Evolutionary conservation across 306 rosid genomes (phyloP).

Genomic region (Castanopsis chinensis): DNA sequence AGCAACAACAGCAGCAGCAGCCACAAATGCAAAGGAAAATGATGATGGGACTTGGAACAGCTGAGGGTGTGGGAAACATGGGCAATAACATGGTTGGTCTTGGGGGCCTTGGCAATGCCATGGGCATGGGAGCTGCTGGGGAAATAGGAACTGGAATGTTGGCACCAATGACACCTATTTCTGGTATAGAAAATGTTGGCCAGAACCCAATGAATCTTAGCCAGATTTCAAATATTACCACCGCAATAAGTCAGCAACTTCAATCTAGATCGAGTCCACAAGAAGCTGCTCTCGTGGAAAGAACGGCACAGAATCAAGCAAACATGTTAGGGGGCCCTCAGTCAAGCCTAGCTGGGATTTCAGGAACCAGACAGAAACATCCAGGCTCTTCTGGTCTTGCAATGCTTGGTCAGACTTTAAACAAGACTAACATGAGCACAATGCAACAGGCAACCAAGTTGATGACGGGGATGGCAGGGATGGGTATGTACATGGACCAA

Average conservation of each 20-base stretch:
- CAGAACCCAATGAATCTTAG: slow-evolving; percentile 67
- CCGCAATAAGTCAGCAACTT: slow-evolving; percentile 53
- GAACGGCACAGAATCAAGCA: slow-evolving; percentile 38
- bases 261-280: slow-evolving; percentile 40
- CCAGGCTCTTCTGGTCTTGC: slow-evolving; percentile 60
- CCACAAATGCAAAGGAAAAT: slow-evolving; percentile 82
- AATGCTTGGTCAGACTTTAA: slow-evolving; percentile 63
- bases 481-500: slow-evolving; percentile 64
- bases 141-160: slow-evolving; percentile 84
- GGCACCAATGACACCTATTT: slow-evolving; percentile 69
- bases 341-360: slow-evolving; percentile 56
- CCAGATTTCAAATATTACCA: slow-evolving; percentile 57
- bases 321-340: slow-evolving; percentile 62
- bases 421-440: slow-evolving; percentile 50
- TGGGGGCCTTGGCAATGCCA: slow-evolving; percentile 58
- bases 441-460: slow-evolving; percentile 65
- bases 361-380: slow-evolving; percentile 76
- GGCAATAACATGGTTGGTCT: slow-evolving; percentile 78
- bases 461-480: slow-evolving; percentile 34
- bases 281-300: slow-evolving; percentile 40
- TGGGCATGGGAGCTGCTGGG: slow-evolving; percentile 73
- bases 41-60: slow-evolving; percentile 77
- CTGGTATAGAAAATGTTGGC: slow-evolving; percentile 76
- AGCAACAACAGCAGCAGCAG: slow-evolving; percentile 48
- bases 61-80: slow-evolving; percentile 59